These are phyloP conservation scores for Neurospora pannonica DNA, from an alignment of 495 filamentous ascomycete genomes.

Conservation along the genomic window DNA sequence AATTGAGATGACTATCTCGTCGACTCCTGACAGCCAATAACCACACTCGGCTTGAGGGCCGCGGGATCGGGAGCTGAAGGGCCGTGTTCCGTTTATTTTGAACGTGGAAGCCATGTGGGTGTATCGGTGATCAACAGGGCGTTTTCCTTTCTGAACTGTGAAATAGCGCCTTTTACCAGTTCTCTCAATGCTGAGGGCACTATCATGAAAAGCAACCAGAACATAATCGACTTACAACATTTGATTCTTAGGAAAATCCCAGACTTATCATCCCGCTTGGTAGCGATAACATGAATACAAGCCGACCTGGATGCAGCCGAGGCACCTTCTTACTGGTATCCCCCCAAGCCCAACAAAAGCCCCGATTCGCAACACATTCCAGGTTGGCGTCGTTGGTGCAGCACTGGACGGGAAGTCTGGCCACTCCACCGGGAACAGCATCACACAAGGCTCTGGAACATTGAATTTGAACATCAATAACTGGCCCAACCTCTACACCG, in stretches of 20 bases:
- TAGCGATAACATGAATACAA: not conserved
- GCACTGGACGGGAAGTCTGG: not conserved
- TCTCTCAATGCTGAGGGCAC: not conserved
- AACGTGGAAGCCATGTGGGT: not conserved
- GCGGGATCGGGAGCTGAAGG: not conserved
- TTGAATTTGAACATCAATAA: not conserved
- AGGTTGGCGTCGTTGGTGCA: not conserved
- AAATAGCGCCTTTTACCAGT: not conserved
- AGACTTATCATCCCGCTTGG: not conserved
- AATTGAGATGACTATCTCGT: not conserved
- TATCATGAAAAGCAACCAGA: not conserved
- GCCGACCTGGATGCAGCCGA: not conserved
- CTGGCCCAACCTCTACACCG: not conserved
- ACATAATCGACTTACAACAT: not conserved
- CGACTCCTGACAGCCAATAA: not conserved
- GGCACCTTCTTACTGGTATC: not conserved
- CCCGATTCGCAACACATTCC: not conserved
- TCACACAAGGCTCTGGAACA: not conserved
- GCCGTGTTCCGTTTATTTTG: not conserved
- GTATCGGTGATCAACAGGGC: not conserved
- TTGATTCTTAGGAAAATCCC: not conserved
- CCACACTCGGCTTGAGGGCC: not conserved
- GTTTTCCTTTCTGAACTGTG: not conserved
- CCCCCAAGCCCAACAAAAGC: not conserved
- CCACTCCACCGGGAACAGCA: not conserved